Evolutionary conservation across 2,329 filamentous ascomycete genomes (phyloP).

Genomic region (Apiospora rasikravindrae): DNA sequence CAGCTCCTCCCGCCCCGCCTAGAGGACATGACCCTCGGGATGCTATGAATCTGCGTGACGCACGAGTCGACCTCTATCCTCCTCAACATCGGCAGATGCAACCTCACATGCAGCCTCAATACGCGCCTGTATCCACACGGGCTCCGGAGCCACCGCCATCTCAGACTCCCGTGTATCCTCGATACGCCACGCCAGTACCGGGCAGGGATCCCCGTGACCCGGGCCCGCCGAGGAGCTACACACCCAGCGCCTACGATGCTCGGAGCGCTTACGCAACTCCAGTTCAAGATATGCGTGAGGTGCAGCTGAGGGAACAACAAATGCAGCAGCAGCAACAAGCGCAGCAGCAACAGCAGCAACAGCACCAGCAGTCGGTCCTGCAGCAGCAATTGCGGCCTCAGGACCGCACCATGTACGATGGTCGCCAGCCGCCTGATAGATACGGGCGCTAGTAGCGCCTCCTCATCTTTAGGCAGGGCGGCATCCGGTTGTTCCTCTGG

Average conservation of each 20-base stretch:
- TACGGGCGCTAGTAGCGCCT: slow-evolving; percentile 47
- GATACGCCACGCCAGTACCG: slow-evolving; percentile 51
- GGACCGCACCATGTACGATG: slow-evolving; percentile 47
- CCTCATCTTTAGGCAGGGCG: neutral
- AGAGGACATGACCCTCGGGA: slow-evolving; percentile 36
- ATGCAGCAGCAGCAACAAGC: slow-evolving; percentile 24
- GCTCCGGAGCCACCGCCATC: slow-evolving; percentile 48
- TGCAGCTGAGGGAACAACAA: slow-evolving; percentile 45
- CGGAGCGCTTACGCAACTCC: slow-evolving; percentile 45
- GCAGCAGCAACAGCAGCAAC: slow-evolving; percentile 38
- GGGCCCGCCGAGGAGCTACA: slow-evolving; percentile 51
- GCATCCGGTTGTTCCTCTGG: neutral
- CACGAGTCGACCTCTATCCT: slow-evolving; percentile 34
- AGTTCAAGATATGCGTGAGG: slow-evolving; percentile 41
- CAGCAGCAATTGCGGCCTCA: slow-evolving; percentile 50
- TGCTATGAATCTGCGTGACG: slow-evolving; percentile 36
- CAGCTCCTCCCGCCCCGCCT: slow-evolving; percentile 35
- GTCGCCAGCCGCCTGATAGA: slow-evolving; percentile 44
- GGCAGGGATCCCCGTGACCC: slow-evolving; percentile 48
- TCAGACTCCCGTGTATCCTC: slow-evolving; percentile 46
- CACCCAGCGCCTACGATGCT: slow-evolving; percentile 49
- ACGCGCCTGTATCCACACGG: slow-evolving; percentile 46
- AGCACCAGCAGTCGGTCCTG: slow-evolving; percentile 38
- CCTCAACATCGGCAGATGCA: slow-evolving; percentile 37
- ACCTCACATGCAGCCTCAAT: slow-evolving; percentile 37